Conservation (phyloP, 208 protist genomes). For the Angomonas deanei region DNA sequence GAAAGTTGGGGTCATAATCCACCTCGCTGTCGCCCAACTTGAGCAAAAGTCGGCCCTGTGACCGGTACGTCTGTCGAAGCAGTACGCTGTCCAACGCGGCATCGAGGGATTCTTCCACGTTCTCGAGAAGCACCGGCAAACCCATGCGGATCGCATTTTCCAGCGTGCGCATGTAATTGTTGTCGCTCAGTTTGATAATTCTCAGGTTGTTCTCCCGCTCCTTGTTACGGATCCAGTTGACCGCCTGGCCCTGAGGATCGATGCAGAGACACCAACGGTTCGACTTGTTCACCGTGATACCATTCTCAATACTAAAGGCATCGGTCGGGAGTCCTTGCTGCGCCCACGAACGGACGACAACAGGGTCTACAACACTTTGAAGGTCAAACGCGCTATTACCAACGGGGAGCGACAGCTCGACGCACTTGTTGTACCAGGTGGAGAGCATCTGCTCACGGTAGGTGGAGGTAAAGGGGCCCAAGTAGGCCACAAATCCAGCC, state of each 20-base stretch:
- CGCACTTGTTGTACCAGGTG: conserved; percentile 66
- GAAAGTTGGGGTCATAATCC: conserved; percentile 93
- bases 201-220: conserved; percentile 89
- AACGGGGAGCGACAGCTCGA: conserved; percentile 60
- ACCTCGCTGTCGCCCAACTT: conserved; percentile 93
- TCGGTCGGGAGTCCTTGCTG: conserved; percentile 93
- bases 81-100: conserved; percentile 94
- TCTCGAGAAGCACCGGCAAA: conserved; percentile 94
- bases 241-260: conserved; percentile 93
- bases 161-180: conserved; percentile 89
- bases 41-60: conserved; percentile 85
- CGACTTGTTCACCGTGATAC: conserved; percentile 81
- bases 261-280: conserved; percentile 94
- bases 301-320: conserved; percentile 92
- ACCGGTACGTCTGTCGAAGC: conserved; percentile 93
- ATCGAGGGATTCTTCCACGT: conserved; percentile 94
- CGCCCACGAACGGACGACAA: conserved; percentile 91
- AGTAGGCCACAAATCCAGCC: conserved; percentile 89
- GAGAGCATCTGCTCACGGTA: conserved; percentile 79
- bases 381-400: conserved; percentile 72
- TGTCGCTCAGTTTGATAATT: conserved; percentile 90
- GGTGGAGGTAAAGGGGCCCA: conserved; percentile 85
- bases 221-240: conserved; percentile 94
- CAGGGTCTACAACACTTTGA: conserved; percentile 85
- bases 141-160: conserved; percentile 94